Evolutionary conservation across 2,329 filamentous ascomycete genomes (phyloP), one percentile per base, ranked within the genome.

Genomic region (Penicillium fuscoglaucum): DNA sequence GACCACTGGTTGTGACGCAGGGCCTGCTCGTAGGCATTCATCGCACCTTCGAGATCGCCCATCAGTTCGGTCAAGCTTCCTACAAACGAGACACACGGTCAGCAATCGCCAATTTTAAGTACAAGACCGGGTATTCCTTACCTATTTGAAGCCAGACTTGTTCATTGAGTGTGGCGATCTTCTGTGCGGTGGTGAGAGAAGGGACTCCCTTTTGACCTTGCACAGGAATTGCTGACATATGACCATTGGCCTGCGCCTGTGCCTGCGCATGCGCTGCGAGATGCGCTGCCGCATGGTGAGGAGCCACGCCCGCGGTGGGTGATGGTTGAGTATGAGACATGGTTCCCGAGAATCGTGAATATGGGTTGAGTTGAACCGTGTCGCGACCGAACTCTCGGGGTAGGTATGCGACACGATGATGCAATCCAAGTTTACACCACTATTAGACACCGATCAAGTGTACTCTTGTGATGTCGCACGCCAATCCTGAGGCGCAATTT

Each of bases 111-210:
- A 19, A 29, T 40, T 28, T 26, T 12, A 15, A 33, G 1, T 10
- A 15, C 12, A 29, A 17, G 3, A 10, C 17, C 7, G 7, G 1
- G 2, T 0, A 17, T 17, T 41, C 76, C 87, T 63, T 88, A 96
- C 92, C 93, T 67, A 98, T 90, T 74, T 95, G 90, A 71, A 96
- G 84, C 93, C 93, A 98, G 55, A 96, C 87, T 49, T 84, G 83
- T 78, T 98, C 93, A 70, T 96, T 98, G 70, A 93, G 84, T 7
- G 85, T 81, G 6, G 86, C 83, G 53, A 96, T 85, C 72, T 91
- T 89, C 68, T 93, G 89, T 66, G 89, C 86, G 24, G 90, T 84
- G 50, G 84, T 82, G 64, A 84, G 80, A 67, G 84, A 85, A 66
- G 84, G 85, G 66, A 86, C 83, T 48, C 76, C 79, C 60, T 81